These are phyloP conservation scores for Pseudozyma tsukubaensis DNA, from an alignment of 1,284 basidiomycete genomes.

Conservation along the genomic window DNA sequence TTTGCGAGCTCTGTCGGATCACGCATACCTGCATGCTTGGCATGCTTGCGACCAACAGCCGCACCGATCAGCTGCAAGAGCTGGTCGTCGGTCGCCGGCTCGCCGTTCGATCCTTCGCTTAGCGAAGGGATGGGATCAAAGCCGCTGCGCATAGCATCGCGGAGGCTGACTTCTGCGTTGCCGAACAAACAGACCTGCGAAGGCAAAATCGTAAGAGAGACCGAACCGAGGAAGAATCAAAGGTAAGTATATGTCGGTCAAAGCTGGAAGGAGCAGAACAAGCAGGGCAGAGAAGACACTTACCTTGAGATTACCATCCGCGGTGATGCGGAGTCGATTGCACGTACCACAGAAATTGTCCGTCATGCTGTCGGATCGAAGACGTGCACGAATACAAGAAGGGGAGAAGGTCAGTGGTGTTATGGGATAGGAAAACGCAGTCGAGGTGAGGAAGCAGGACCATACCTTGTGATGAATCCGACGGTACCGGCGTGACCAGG, in stretches of 20 bases:
- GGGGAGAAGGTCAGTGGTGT: background rate
- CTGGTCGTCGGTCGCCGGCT: constrained; percentile 73
- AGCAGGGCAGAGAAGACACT: constrained; percentile 20
- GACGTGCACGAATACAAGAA: background rate
- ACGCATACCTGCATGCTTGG: constrained; percentile 76
- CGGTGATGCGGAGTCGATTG: constrained; percentile 83
- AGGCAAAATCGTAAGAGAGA: too few species aligned
- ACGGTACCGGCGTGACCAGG: constrained; percentile 80
- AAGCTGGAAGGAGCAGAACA: background rate
- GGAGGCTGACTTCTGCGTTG: constrained; percentile 82
- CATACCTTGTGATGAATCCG: constrained; percentile 78
- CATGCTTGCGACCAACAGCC: constrained; percentile 81
- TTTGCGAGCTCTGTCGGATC: constrained; percentile 57
- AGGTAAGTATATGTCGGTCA: background rate
- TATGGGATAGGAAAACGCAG: background rate
- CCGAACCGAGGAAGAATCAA: too few species aligned
- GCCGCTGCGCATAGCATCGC: constrained; percentile 76
- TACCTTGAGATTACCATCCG: constrained; percentile 89
- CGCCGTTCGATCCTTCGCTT: constrained; percentile 25
- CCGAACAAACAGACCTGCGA: constrained; percentile 78
- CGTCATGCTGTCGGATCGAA: constrained; percentile 70
- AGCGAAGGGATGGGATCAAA: constrained; percentile 32
- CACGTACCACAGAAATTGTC: constrained; percentile 89
- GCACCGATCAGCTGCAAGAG: constrained; percentile 76
- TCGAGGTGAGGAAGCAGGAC: background rate